Conservation (phyloP, 768 basidiomycete species). For the Leccinum imitatum region DNA sequence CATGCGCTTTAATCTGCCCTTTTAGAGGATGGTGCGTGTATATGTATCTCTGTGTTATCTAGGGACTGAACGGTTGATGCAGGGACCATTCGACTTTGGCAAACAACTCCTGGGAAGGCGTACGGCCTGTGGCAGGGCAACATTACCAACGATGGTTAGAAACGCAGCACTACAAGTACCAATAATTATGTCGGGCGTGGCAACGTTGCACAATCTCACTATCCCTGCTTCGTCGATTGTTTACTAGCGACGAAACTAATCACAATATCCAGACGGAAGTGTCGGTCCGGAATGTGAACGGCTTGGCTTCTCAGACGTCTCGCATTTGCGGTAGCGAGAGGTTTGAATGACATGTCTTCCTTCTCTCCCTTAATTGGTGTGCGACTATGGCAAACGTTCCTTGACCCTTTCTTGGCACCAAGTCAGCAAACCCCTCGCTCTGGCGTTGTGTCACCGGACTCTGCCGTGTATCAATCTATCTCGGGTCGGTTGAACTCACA, state of each 20-base stretch:
- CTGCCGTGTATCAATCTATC: neutral
- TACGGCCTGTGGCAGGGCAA: constrained; percentile 90
- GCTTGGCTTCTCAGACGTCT: neutral
- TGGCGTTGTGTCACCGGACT: neutral
- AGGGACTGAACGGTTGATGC: constrained; percentile 11
- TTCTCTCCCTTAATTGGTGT: neutral
- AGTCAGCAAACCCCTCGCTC: neutral
- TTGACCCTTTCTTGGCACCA: neutral
- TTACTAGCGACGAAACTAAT: constrained; percentile 13
- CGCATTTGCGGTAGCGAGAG: neutral
- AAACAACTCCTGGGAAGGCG: constrained; percentile 89
- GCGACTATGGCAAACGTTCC: neutral
- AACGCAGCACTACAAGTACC: neutral
- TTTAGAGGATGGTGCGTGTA: constrained; percentile 68
- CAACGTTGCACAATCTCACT: constrained; percentile 8
- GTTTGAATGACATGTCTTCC: neutral
- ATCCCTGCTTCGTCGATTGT: constrained; percentile 11
- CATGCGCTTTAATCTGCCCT: constrained; percentile 10
- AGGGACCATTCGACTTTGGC: constrained; percentile 97
- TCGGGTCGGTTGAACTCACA: neutral
- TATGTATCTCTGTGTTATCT: constrained; percentile 2
- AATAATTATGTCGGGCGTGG: constrained; percentile 8
- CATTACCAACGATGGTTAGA: constrained; percentile 38
- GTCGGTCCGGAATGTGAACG: neutral
- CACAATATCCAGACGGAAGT: constrained; percentile 18